Conservation (phyloP, 2,329 filamentous ascomycete species). For the Dactylonectria estremocensis region DNA sequence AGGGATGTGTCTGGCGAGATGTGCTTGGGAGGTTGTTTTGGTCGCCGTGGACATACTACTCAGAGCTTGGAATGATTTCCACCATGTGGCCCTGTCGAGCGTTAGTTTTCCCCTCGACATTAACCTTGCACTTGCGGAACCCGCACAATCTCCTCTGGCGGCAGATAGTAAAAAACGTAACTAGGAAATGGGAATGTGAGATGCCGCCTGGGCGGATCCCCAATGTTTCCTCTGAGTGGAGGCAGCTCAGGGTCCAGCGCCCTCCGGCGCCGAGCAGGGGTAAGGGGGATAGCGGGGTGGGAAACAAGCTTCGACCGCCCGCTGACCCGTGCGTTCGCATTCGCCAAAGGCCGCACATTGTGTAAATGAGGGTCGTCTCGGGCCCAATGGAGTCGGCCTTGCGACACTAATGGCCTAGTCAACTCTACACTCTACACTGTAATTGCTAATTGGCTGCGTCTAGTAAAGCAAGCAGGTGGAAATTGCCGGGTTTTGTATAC, state of each 20-base stretch:
- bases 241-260: conserved; percentile 40
- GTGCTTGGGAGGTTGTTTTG: not conserved
- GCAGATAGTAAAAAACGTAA: conserved; percentile 26
- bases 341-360: conserved; percentile 30
- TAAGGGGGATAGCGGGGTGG: conserved; percentile 27
- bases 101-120: not conserved
- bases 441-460: not conserved
- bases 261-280: conserved; percentile 42
- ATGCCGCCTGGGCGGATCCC: conserved; percentile 41
- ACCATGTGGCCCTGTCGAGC: conserved; percentile 28
- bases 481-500: not conserved
- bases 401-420: conserved; percentile 8
- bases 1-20: no score
- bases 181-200: conserved; percentile 37
- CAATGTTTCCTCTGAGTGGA: conserved; percentile 31
- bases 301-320: conserved; percentile 15
- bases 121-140: conserved; percentile 17
- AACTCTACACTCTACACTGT: not conserved
- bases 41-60: conserved; percentile 6
- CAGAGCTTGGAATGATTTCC: conserved; percentile 15
- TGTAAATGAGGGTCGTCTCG: conserved; percentile 39
- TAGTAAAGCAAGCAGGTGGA: not conserved
- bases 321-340: conserved; percentile 29
- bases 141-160: conserved; percentile 25
- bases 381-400: conserved; percentile 14